These are phyloP conservation scores for Xylaria venustula DNA, from an alignment of 495 filamentous ascomycete species.

Conservation along the genomic window DNA sequence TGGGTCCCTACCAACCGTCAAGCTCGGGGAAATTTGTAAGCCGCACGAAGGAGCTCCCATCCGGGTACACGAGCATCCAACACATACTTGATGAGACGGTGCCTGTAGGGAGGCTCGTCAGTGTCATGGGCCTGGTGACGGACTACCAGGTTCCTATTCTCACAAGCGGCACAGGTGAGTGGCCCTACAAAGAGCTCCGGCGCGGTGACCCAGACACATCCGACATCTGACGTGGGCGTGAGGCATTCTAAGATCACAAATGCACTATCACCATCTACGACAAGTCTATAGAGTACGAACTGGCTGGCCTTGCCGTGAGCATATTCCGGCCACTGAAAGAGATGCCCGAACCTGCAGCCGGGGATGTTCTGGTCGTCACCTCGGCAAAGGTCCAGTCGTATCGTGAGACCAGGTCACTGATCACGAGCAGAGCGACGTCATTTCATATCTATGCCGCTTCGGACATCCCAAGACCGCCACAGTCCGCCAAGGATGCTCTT, in stretches of 20 bases:
- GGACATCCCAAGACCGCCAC: conserved; percentile 39
- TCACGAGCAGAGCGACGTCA: conserved; percentile 33
- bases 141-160: conserved; percentile 45
- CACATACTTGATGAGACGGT: conserved; percentile 28
- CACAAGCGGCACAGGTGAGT: conserved; percentile 43
- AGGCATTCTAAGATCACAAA: conserved; percentile 37
- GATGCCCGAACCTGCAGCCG: conserved; percentile 37
- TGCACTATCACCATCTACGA: conserved; percentile 38
- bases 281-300: conserved; percentile 33
- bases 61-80: conserved; percentile 26
- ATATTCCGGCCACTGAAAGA: conserved; percentile 42
- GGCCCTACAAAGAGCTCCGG: neutral
- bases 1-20: conserved; percentile 15
- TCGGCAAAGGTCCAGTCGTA: conserved; percentile 39
- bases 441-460: conserved; percentile 38
- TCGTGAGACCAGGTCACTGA: conserved; percentile 32
- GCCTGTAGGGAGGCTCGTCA: conserved; percentile 33
- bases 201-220: neutral
- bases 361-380: conserved; percentile 43
- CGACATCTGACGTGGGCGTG: conserved; percentile 5
- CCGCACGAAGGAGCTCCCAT: conserved; percentile 23
- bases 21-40: conserved; percentile 15
- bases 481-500: conserved; percentile 35
- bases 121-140: conserved; percentile 48
- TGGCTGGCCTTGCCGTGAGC: conserved; percentile 30